phyloP scores from a whole-genome alignment of 1,284 basidiomycete genomes.

The Ustilago xerochloae region DNA sequence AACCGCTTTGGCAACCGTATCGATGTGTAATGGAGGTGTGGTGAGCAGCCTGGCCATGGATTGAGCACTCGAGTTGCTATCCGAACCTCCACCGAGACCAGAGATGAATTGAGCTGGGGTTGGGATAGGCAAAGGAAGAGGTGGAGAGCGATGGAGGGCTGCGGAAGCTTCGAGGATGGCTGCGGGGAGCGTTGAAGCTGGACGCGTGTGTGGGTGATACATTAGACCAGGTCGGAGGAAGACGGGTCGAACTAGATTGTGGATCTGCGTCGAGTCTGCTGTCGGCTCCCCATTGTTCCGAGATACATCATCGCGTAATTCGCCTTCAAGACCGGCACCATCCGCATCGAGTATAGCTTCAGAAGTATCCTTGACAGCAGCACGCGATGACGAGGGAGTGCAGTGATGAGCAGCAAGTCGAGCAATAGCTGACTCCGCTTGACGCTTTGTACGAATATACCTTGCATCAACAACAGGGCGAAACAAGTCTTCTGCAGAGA shows the following conservation, averaged over 20 bases:
- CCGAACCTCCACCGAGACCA: slow-evolving; percentile 16
- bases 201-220: slow-evolving; percentile 92
- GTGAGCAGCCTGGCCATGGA: slow-evolving; percentile 81
- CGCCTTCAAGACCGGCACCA: slow-evolving; percentile 42
- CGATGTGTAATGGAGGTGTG: slow-evolving; percentile 91
- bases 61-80: slow-evolving; percentile 60
- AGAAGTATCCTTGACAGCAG: not conserved
- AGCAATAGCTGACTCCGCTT: slow-evolving; percentile 80
- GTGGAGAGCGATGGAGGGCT: slow-evolving; percentile 48
- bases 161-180: slow-evolving; percentile 79
- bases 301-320: slow-evolving; percentile 20
- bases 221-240: slow-evolving; percentile 77
- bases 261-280: not conserved
- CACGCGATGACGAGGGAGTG: slow-evolving; percentile 79
- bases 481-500: slow-evolving; percentile 94
- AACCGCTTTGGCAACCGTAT: slow-evolving; percentile 90
- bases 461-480: slow-evolving; percentile 83
- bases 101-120: slow-evolving; percentile 70
- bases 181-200: slow-evolving; percentile 85
- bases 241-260: slow-evolving; percentile 30
- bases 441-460: slow-evolving; percentile 89
- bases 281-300: not conserved
- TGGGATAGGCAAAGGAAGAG: slow-evolving; percentile 73
- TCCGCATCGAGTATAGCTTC: slow-evolving; percentile 42
- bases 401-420: slow-evolving; percentile 72